Percentiles rank a stretch among this genome's conserved stretches.
Evolutionary conservation across 768 basidiomycete genomes (phyloP).

Genomic region (Russula foetens): DNA sequence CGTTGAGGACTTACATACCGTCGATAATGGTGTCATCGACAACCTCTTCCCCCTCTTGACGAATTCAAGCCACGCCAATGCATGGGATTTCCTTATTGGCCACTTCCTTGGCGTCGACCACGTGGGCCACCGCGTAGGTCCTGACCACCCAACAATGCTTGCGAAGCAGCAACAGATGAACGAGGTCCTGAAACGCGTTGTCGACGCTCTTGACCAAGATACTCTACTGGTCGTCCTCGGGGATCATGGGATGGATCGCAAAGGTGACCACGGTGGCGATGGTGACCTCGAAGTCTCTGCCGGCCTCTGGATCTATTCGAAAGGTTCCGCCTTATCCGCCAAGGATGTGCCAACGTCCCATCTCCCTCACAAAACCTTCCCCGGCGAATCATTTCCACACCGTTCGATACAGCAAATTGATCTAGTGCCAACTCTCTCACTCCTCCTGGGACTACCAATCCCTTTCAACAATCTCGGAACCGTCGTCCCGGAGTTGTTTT

Average conservation of each 20-base stretch:
- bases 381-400: constrained; percentile 41
- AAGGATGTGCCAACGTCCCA: constrained; percentile 17
- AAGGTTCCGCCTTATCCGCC: constrained; percentile 45
- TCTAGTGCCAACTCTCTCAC: constrained; percentile 77
- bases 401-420: constrained; percentile 87
- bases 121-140: constrained; percentile 85
- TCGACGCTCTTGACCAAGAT: constrained; percentile 72
- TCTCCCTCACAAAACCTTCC: constrained; percentile 48
- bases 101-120: constrained; percentile 97
- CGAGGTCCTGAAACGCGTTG: too few species aligned
- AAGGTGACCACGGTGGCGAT: constrained; percentile 95
- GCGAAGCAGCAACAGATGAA: constrained; percentile 82
- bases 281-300: constrained; percentile 76
- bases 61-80: too few species aligned
- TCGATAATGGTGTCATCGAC: constrained; percentile 82
- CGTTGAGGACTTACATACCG: too few species aligned
- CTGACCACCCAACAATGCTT: constrained; percentile 79
- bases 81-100: constrained; percentile 81
- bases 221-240: constrained; percentile 89
- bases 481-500: constrained; percentile 91
- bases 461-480: constrained; percentile 93
- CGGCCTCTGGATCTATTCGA: constrained; percentile 91
- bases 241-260: constrained; percentile 94
- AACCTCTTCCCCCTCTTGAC: constrained; percentile 64
- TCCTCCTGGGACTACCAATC: constrained; percentile 89